phyloP scores from a whole-genome alignment of 2,329 filamentous ascomycete species.

The Ceratocystis albifundus region DNA sequence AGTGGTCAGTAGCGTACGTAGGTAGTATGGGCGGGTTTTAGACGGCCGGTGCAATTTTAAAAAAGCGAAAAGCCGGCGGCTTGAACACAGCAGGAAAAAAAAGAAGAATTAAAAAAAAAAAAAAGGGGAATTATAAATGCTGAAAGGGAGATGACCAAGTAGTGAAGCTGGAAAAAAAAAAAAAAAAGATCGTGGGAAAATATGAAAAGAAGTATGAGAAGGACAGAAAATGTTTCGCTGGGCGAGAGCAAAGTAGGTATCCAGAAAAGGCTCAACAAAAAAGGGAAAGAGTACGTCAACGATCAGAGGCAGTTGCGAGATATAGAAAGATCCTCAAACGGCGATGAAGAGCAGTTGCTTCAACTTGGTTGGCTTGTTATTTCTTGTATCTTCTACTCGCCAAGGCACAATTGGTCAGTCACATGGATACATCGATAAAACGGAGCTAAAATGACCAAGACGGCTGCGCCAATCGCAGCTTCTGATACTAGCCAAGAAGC shows the following conservation, averaged over 20 bases:
- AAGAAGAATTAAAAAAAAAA: not conserved
- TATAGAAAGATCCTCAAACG: slow-evolving; percentile 15
- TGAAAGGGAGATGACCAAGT: no score
- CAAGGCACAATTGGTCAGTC: slow-evolving; percentile 4
- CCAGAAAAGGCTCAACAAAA: not conserved
- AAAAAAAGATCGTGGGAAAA: slow-evolving; percentile 9
- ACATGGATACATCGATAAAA: slow-evolving; percentile 14
- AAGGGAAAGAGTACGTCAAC: not conserved
- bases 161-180: not conserved
- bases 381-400: not conserved
- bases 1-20: no score
- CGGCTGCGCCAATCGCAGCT: slow-evolving; percentile 9
- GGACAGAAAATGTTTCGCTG: not conserved
- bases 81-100: not conserved
- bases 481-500: slow-evolving; percentile 5
- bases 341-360: slow-evolving; percentile 14
- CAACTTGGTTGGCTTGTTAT: not conserved
- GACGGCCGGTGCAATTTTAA: not conserved
- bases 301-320: slow-evolving; percentile 12
- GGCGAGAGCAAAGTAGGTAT: not conserved
- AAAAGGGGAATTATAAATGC: slow-evolving; percentile 6
- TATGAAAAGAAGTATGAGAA: slow-evolving; percentile 11
- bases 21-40: not conserved
- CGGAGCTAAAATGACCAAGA: slow-evolving; percentile 14
- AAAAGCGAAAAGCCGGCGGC: slow-evolving; percentile 10